Evolutionary conservation across 2,329 filamentous ascomycete genomes (phyloP), one percentile per base, ranked within the genome.

Genomic region (Fusarium sp.): DNA sequence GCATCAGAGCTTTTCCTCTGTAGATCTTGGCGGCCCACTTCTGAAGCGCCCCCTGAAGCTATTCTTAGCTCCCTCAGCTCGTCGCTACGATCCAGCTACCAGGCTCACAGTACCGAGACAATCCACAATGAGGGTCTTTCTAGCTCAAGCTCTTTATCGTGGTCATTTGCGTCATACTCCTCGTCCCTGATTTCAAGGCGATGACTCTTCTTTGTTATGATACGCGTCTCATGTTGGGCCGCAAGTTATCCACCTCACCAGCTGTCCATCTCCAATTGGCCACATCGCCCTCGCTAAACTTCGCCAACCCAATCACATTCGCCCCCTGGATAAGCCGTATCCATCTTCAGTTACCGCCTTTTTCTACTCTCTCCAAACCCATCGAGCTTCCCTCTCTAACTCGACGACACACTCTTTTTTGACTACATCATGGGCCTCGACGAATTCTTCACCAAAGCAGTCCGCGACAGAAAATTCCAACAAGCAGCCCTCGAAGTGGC

Each of bases 291-390:
- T 57, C 25, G 41, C 57, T 54, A n/a, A 25, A 22, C 20, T 27
- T 12, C 18, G 4, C 20, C 22, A 33, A 14, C 41, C 65, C 57
- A 68, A 68, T 68, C 25, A 68, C 0, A 17, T 7, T 3, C 18
- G 13, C 14, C 44, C 7, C 20, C 20, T 45, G 27, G 64, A 68
- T 54, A 52, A 64, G 65, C 29, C 35, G 49, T 63, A 69, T 68
- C 65, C 65, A 68, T 64, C 65, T 47, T 20, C 39, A 68, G 65
- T 68, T 68, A 68, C 65, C 65, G 65, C 65, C 65, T 68, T 68
- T 68, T 68, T 54, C 62, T 66, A 52, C 29, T 44, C 62, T 56
- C 63, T 36, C n/a, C 33, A 47, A 68, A 45, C 12, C 39, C 45
- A 49, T 55, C 31, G 25, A 52, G 29, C 65, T 45, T 68, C 29